These are phyloP conservation scores for Corylus heterophylla DNA, from an alignment of 306 rosid genomes.

Conservation along the genomic window DNA sequence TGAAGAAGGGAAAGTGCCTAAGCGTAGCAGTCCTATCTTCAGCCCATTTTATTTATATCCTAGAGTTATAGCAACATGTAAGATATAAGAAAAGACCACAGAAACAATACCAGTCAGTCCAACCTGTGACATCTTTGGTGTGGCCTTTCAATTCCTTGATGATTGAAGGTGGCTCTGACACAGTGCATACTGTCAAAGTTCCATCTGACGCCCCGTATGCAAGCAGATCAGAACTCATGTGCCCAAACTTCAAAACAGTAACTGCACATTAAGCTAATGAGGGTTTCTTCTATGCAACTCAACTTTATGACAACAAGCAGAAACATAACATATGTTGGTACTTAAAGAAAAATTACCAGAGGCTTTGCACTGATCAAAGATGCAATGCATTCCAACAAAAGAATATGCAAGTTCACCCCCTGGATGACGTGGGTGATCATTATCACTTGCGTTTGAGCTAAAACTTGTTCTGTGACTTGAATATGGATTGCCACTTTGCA, in stretches of 20 bases:
- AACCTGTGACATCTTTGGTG: conserved; percentile 97
- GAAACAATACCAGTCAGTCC: conserved; percentile 59
- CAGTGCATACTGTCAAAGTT: conserved; percentile 86
- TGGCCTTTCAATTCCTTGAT: conserved; percentile 78
- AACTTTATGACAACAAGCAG: conserved; percentile 13
- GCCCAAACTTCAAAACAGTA: conserved; percentile 92
- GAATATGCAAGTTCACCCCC: conserved; percentile 83
- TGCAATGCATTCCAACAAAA: conserved; percentile 94
- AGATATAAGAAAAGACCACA: conserved; percentile 36
- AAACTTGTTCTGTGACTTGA: conserved; percentile 75
- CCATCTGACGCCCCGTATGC: conserved; percentile 98
- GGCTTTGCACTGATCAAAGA: conserved; percentile 91
- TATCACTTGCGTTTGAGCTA: conserved; percentile 74
- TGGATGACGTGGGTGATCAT: conserved; percentile 51
- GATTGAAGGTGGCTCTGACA: conserved; percentile 77
- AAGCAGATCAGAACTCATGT: conserved; percentile 96
- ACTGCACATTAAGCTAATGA: conserved; percentile 56
- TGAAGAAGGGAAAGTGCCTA: conserved; percentile 1
- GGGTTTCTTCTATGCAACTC: conserved; percentile 30
- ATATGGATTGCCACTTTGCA: conserved; percentile 56
- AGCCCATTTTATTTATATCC: not conserved
- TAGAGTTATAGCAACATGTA: conserved; percentile 17
- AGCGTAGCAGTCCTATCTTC: not conserved
- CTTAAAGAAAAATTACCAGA: conserved; percentile 57
- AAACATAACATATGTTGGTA: conserved; percentile 10